phyloP scores from a whole-genome alignment of 1,284 basidiomycete species.

The Laetiporus sulphureus region DNA sequence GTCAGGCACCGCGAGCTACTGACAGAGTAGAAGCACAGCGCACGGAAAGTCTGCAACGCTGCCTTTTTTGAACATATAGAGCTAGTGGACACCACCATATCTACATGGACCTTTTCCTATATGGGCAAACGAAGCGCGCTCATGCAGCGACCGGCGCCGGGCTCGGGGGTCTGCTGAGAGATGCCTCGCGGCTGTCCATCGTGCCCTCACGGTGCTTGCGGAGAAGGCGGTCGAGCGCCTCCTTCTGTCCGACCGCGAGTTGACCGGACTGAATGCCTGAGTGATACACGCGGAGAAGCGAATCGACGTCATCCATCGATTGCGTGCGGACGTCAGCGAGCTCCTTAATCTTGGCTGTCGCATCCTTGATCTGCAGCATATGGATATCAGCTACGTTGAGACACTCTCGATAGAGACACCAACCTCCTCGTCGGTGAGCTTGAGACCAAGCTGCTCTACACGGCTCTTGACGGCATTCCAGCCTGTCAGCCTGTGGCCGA shows the following conservation, averaged over 20 bases:
- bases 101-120: too few relatives aligned
- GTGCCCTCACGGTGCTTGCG: constrained; percentile 56
- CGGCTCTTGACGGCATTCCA: constrained; percentile 99
- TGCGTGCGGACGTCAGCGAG: constrained; percentile 97
- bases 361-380: constrained; percentile 79
- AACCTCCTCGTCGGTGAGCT: constrained; percentile 80
- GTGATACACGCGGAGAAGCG: constrained; percentile 92
- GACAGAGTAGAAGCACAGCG: too few relatives aligned
- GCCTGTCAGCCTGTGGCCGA: constrained; percentile 93
- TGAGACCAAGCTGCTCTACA: constrained; percentile 92
- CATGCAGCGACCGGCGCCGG: constrained; percentile 10
- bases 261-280: constrained; percentile 83
- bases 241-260: constrained; percentile 83
- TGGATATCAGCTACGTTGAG: constrained; percentile 2
- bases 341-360: constrained; percentile 99
- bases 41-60: too few relatives aligned
- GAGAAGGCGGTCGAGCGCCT: constrained; percentile 78
- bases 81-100: too few relatives aligned
- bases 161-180: constrained; percentile 14
- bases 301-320: constrained; percentile 99
- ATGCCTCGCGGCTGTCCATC: constrained; percentile 13
- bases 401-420: constrained; percentile 9
- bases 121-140: too few relatives aligned
- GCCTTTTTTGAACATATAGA: too few relatives aligned
- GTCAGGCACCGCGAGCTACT: too few relatives aligned